Evolutionary conservation across 306 rosid genomes (phyloP).

Genomic region (Quercus engelmannii): DNA sequence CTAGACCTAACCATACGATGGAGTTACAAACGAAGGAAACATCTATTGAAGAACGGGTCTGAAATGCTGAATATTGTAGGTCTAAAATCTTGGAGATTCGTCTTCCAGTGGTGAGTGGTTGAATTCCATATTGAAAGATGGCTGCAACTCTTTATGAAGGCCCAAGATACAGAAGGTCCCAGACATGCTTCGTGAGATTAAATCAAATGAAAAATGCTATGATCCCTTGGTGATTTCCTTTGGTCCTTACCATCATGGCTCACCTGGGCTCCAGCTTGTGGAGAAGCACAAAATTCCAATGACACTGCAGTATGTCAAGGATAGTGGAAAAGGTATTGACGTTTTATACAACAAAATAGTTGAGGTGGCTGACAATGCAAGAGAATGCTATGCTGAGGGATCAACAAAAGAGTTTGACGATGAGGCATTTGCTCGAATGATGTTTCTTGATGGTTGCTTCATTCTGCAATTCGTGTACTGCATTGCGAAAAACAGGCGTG

Average conservation of each 20-base stretch:
- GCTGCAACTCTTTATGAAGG: not conserved
- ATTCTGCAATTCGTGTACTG: not conserved
- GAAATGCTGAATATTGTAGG: not conserved
- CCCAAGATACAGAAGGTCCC: not conserved
- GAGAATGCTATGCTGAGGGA: not conserved
- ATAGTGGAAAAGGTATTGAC: not conserved
- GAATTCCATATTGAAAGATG: not conserved
- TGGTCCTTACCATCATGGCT: not conserved
- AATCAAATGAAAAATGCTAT: not conserved
- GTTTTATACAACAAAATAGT: not conserved
- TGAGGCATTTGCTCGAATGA: not conserved
- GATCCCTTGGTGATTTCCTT: not conserved
- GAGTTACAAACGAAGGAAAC: not conserved
- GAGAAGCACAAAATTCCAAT: not conserved
- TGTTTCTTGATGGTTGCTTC: slow-evolving; percentile 6
- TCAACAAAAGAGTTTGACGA: not conserved
- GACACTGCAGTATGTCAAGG: not conserved
- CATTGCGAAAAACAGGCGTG: rapidly evolving
- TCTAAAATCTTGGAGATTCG: not conserved
- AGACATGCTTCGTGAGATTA: not conserved
- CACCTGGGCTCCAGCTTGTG: not conserved
- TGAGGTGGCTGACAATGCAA: not conserved
- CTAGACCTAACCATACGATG: not conserved
- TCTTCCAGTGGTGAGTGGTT: not conserved
- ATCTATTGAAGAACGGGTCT: no score